Conservation (phyloP, 805 yeast genomes). For the Ogataea ganodermae region DNA sequence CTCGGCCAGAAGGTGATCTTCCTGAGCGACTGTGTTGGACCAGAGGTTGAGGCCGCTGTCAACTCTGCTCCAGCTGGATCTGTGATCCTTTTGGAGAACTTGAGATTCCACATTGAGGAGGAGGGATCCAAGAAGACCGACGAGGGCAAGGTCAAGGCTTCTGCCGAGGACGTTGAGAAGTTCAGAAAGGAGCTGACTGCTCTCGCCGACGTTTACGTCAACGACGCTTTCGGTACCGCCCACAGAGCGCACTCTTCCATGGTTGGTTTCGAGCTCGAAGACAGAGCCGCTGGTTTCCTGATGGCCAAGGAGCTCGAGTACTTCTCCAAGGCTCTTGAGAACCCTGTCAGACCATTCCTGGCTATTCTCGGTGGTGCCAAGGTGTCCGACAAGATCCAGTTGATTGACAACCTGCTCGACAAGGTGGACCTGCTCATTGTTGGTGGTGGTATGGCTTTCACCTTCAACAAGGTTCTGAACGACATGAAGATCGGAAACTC, state of each 20-base stretch:
- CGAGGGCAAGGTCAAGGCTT: conserved; percentile 93
- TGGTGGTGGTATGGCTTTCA: conserved; percentile 99
- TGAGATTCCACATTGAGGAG: conserved; percentile 98
- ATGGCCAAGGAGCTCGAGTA: conserved; percentile 96
- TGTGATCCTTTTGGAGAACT: conserved; percentile 90
- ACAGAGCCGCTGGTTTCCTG: conserved; percentile 98
- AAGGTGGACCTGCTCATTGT: conserved; percentile 93
- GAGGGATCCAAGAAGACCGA: conserved; percentile 83
- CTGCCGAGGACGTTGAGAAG: conserved; percentile 74
- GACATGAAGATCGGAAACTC: conserved; percentile 89
- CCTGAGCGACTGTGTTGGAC: conserved; percentile 90
- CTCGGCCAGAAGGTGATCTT: conserved; percentile 75
- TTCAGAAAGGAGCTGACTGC: conserved; percentile 91
- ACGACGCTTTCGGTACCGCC: conserved; percentile 99
- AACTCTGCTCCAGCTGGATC: conserved; percentile 74
- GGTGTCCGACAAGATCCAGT: conserved; percentile 97
- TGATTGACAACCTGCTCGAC: conserved; percentile 94
- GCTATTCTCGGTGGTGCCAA: conserved; percentile 99
- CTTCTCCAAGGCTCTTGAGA: conserved; percentile 97
- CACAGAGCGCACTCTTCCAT: conserved; percentile 99
- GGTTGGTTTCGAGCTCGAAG: conserved; percentile 95
- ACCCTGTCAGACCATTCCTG: conserved; percentile 97
- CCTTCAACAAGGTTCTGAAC: conserved; percentile 92
- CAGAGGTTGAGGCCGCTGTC: conserved; percentile 81
- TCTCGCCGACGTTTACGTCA: conserved; percentile 94